A percentile compares a stretch with the other conserved stretches of the same genome.
Evolutionary conservation across 2,329 filamentous ascomycete species (phyloP).

Genomic region (Colletotrichum chrysophilum): DNA sequence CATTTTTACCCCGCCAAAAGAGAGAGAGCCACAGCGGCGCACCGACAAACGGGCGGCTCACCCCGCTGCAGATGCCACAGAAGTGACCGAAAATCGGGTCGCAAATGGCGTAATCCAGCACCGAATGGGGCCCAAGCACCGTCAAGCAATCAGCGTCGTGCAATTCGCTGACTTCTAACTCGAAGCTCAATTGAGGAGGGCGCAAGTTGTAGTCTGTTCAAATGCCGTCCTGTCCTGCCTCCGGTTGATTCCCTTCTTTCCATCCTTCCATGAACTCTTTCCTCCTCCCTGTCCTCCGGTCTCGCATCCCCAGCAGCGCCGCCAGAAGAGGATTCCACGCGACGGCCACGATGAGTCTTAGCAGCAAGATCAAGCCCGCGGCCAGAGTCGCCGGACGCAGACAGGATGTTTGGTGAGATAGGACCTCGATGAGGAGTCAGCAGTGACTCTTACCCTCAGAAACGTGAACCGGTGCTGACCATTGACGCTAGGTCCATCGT

Average conservation of each 20-base stretch:
- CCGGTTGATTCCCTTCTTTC: background rate
- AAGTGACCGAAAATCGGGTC: slow-evolving; percentile 13
- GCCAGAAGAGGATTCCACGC: slow-evolving; percentile 18
- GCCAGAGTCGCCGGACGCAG: slow-evolving; percentile 53
- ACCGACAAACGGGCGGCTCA: slow-evolving; percentile 7
- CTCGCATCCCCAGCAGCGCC: slow-evolving; percentile 17
- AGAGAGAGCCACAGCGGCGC: background rate
- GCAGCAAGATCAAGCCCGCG: slow-evolving; percentile 54
- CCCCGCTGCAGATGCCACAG: slow-evolving; percentile 8
- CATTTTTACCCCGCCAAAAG: slow-evolving; percentile 12
- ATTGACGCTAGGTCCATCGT: slow-evolving; percentile 60
- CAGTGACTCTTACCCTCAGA: background rate
- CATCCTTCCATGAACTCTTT: slow-evolving; percentile 16
- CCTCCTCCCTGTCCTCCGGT: slow-evolving; percentile 20
- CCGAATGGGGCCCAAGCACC: background rate
- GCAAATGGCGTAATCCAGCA: slow-evolving; percentile 5
- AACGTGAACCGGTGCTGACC: background rate
- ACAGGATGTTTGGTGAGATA: slow-evolving; percentile 57
- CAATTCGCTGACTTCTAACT: slow-evolving; percentile 3
- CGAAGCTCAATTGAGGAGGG: background rate
- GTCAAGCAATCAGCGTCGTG: slow-evolving; percentile 18
- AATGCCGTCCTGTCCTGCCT: background rate
- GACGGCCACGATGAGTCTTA: slow-evolving; percentile 43
- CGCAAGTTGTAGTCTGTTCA: background rate
- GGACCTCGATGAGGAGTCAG: background rate